Evolutionary conservation across 306 rosid species (phyloP).

Genomic region (Pterocarpus macrocarpus): DNA sequence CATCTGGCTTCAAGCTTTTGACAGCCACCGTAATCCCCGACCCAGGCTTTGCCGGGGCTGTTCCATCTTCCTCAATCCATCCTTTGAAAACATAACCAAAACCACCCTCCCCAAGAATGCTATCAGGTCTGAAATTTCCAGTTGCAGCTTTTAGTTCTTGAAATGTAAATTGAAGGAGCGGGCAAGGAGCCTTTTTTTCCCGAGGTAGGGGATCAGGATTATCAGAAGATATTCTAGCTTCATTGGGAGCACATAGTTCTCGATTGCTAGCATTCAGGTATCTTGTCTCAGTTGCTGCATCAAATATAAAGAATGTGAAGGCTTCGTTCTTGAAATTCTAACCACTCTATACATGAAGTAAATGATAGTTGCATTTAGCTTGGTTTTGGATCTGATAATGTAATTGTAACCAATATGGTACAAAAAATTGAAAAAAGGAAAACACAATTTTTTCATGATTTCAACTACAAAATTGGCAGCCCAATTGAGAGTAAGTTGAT

Average conservation of each 20-base stretch:
- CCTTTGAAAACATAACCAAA: slow-evolving; percentile 97
- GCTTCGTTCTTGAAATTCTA: slow-evolving; percentile 36
- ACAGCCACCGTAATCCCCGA: slow-evolving; percentile 94
- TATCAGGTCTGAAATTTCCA: slow-evolving; percentile 97
- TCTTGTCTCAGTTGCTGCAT: slow-evolving; percentile 91
- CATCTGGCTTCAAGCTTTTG: slow-evolving; percentile 95
- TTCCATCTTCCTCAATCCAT: slow-evolving; percentile 97
- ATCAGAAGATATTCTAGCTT: slow-evolving; percentile 77
- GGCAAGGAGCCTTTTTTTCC: slow-evolving; percentile 68
- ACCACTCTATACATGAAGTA: slow-evolving; percentile 30
- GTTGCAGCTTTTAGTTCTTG: slow-evolving; percentile 95
- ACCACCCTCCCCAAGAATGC: slow-evolving; percentile 99
- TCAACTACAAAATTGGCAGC: slow-evolving; percentile 2
- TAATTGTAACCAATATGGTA: slow-evolving; percentile 6
- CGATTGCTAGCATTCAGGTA: slow-evolving; percentile 94
- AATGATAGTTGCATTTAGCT: slow-evolving; percentile 27
- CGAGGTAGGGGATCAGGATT: slow-evolving; percentile 66
- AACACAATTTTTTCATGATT: background rate
- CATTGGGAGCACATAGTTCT: slow-evolving; percentile 78
- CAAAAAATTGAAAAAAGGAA: background rate
- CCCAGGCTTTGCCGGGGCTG: slow-evolving; percentile 96
- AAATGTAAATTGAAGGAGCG: slow-evolving; percentile 79
- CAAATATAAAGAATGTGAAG: slow-evolving; percentile 45
- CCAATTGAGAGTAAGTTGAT: slow-evolving; percentile 1
- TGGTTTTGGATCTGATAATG: slow-evolving; percentile 46